Base-by-base conservation (phyloP, 2,329 filamentous ascomycete genomes). In the Hypoxylon sp. region DNA sequence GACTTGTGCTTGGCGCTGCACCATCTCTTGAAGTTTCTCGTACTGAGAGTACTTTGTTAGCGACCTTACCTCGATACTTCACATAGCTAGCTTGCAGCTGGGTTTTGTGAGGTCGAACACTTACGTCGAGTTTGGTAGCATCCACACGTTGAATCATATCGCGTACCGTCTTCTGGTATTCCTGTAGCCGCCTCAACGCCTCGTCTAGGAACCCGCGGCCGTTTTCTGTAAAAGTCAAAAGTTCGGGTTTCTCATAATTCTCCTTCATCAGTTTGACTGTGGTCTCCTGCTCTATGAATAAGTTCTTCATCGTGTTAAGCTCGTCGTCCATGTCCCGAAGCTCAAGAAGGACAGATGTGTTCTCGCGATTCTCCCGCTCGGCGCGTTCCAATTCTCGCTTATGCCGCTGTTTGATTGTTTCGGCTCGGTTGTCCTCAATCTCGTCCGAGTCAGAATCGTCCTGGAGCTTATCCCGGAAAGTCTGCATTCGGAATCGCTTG, bases 291-390 rank as follows among this genome's bases (percentile, higher is more conserved):
- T 85, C 82, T n/a, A 86, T 83, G 31, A 91, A 88, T 0, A 91
- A 79, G 47, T 84, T 85, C 4, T 83, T 74, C 4, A 91, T 81
- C 0, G 87, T 89, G 3, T 81, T 82, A 2, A 91, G 81, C 74
- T 91, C 89, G 66, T 91, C 88, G 66, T 90, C 87, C 51, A 91
- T 86, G 68, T 91, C 89, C 11, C 88, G 84, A 0, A 91, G 81
- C 72, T 91, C 89, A 0, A 91, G 79, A 0, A 91, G 78, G 0
- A 88, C 87, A 0, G 89, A 90, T 0, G 89, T 88, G 69, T 90
- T 89, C 66, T 89, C 86, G 5, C 88, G 84, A 70, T 90, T 90
- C 63, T 89, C 85, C 0, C 82, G 81, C 69, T 90, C 87, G 0
- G 85, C 82, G 50, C 78, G 74, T 63, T 80, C 77, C 17, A 82